Base-by-base conservation (phyloP, 2,329 filamentous ascomycete species). In the Colletotrichum shisoi region DNA sequence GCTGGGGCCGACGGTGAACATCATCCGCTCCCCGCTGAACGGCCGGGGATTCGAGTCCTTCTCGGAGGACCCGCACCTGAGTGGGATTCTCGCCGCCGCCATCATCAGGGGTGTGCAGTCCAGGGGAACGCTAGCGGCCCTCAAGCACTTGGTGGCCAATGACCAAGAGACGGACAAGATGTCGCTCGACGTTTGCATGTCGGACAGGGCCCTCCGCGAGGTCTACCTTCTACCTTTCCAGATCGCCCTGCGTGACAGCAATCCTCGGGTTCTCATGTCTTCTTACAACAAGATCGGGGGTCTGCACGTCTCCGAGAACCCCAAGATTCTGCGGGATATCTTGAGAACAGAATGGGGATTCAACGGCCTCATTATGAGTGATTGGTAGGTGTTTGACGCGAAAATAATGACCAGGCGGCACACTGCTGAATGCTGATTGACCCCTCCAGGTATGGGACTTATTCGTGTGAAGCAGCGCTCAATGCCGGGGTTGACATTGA, bases 111-210 rank as follows among this genome's bases (percentile, higher is more conserved):
- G 85, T 7, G 85, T 87, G 53, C 83, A 88, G 74, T 81, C 79
- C 59, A 84, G 79, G 12, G 85, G 85, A 7, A 80, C 87, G 24
- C 81, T 84, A 70, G 84, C 85, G 2, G 84, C 84, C 1, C 79
- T 87, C 68, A 88, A 88, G 78, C 85, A 88, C 73, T 88, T 87
- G 73, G 82, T 87, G 17, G 86, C 84, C 75, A 88, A 88, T 68
- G 85, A 88, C 71, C 85, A 87, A 71, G 85, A 88, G 72, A 83
- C 86, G 70, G 82, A 82, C 73, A 80, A 85, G n/a, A 84, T 85
- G 76, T 82, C 81, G 4, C 83, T 87, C 0, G 80, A 87, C 68
- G 80, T 80, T 60, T 82, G 85, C 53, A 74, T 88, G 44, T 85
- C 84, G 0, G 81, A 85, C 70, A 80, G 85, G 24, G 84, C 85